Conservation (phyloP, 1,284 basidiomycete species). For the Malassezia sympodialis region DNA sequence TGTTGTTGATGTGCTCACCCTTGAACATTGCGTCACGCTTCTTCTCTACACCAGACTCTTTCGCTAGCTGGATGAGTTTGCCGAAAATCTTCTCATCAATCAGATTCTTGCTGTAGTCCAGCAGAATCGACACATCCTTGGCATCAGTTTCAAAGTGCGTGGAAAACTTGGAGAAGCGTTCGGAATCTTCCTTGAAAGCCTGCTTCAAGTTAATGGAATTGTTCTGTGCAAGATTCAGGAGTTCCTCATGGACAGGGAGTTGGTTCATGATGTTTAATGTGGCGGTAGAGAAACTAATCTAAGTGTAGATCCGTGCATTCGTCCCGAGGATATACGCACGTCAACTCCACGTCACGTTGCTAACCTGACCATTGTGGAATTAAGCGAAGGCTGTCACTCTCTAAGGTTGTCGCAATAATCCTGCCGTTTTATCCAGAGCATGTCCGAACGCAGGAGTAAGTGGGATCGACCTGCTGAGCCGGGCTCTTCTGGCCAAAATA, state of each 20-base stretch:
- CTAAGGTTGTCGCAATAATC: neutral
- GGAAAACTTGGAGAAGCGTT: conserved; percentile 77
- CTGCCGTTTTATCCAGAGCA: neutral
- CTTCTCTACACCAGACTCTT: conserved; percentile 74
- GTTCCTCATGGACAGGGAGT: conserved; percentile 66
- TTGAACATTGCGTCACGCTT: conserved; percentile 86
- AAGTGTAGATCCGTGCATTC: neutral
- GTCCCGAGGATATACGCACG: neutral
- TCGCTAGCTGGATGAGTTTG: conserved; percentile 65
- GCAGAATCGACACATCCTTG: conserved; percentile 67
- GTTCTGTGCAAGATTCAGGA: conserved; percentile 72
- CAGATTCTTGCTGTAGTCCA: conserved; percentile 95
- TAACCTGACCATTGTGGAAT: neutral
- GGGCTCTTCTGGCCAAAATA: neutral
- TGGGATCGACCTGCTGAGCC: conserved; percentile 17
- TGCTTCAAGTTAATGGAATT: conserved; percentile 72
- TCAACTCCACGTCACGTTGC: neutral
- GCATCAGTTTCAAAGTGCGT: conserved; percentile 59
- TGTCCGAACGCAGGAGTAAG: conserved; percentile 21
- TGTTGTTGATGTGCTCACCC: conserved; percentile 95
- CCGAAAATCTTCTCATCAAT: conserved; percentile 69
- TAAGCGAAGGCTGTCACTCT: neutral
- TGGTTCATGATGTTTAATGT: conserved; percentile 12
- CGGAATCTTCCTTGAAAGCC: conserved; percentile 76
- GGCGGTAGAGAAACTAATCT: neutral